Conservation (phyloP, 192 early-diverging fungal species). For the Allomyces macrogynus region DNA sequence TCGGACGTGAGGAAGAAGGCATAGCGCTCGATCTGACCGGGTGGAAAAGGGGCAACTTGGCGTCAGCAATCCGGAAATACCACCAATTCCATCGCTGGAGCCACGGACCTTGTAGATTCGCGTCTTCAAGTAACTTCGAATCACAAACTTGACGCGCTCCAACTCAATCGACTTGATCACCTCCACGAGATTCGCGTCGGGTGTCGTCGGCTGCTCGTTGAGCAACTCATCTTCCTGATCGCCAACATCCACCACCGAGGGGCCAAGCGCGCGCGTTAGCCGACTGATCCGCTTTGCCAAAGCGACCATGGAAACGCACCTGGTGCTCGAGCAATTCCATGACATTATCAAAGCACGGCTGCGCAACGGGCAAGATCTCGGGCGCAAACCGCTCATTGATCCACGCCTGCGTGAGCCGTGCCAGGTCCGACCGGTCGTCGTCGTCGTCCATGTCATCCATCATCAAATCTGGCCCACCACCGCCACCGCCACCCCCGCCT, state of each 20-base stretch:
- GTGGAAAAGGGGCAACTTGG: neutral
- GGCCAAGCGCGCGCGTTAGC: neutral
- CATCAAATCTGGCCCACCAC: neutral
- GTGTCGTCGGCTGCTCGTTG: constrained; percentile 13
- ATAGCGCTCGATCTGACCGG: constrained; percentile 31
- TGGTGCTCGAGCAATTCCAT: constrained; percentile 34
- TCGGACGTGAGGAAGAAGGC: constrained; percentile 19
- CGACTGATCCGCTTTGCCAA: neutral
- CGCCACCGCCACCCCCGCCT: no score
- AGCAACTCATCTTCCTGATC: constrained; percentile 11
- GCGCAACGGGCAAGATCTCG: constrained; percentile 33
- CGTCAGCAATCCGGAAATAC: neutral
- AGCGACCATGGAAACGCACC: constrained; percentile 8
- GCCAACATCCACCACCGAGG: neutral
- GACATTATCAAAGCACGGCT: constrained; percentile 19
- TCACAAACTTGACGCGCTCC: constrained; percentile 41
- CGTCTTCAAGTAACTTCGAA: constrained; percentile 39
- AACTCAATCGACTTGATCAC: constrained; percentile 44
- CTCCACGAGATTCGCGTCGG: constrained; percentile 24
- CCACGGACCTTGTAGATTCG: constrained; percentile 32
- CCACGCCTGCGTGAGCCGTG: constrained; percentile 32
- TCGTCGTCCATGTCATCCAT: neutral
- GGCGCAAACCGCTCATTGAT: constrained; percentile 47
- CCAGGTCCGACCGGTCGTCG: constrained; percentile 8
- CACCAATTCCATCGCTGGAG: neutral